Conservation (phyloP, 2,329 filamentous ascomycete species). For the Coleophoma cylindrospora region DNA sequence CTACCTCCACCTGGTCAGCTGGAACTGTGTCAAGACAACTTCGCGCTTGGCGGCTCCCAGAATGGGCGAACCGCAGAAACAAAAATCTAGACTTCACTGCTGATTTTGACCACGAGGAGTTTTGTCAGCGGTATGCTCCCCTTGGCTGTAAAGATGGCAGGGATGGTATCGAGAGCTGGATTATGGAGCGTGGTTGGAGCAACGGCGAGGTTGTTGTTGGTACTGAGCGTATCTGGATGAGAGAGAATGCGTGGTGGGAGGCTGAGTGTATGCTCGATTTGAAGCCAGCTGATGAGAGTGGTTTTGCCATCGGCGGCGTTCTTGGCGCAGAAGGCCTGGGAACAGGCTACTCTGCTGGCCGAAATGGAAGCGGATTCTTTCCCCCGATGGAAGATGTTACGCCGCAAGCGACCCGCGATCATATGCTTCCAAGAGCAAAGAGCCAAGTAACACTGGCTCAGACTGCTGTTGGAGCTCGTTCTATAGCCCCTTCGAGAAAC, state of each 20-base stretch:
- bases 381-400: conserved; percentile 54
- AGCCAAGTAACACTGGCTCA: conserved; percentile 32
- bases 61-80: conserved; percentile 94
- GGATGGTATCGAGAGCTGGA: conserved; percentile 91
- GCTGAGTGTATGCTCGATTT: conserved; percentile 93
- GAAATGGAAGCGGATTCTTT: conserved; percentile 64
- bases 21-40: conserved; percentile 89
- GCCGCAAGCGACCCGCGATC: conserved; percentile 66
- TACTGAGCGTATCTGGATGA: conserved; percentile 90
- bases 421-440: conserved; percentile 46
- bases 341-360: conserved; percentile 57
- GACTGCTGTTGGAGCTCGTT: conserved; percentile 48
- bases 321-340: conserved; percentile 59
- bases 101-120: conserved; percentile 93
- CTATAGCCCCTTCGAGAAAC: conserved; percentile 55
- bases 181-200: conserved; percentile 93
- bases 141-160: conserved; percentile 86
- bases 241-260: conserved; percentile 95
- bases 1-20: conserved; percentile 87
- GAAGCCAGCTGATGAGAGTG: conserved; percentile 41
- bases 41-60: conserved; percentile 85
- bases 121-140: conserved; percentile 72
- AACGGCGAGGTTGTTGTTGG: conserved; percentile 94
- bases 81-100: conserved; percentile 92
- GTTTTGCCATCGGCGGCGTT: conserved; percentile 37